phyloP scores from a whole-genome alignment of 2,329 filamentous ascomycete genomes.

The Sporothrix variecibatus region DNA sequence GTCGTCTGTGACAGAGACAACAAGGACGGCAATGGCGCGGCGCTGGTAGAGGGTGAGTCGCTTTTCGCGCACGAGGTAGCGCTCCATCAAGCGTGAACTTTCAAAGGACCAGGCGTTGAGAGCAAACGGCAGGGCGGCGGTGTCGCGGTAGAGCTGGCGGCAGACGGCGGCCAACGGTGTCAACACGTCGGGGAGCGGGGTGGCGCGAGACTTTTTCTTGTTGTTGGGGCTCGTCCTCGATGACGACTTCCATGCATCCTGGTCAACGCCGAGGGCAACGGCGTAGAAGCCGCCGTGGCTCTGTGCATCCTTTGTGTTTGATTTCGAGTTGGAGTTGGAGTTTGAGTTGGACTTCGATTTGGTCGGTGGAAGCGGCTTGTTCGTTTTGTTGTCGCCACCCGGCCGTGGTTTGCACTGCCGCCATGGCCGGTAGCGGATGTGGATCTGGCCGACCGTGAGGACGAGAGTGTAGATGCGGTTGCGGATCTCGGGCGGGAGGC shows the following conservation, averaged over 20 bases:
- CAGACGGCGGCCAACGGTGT: slow-evolving; percentile 40
- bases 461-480: slow-evolving; percentile 41
- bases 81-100: slow-evolving; percentile 38
- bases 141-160: slow-evolving; percentile 43
- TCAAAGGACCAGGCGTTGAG: slow-evolving; percentile 42
- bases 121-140: slow-evolving; percentile 39
- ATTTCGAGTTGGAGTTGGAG: neutral
- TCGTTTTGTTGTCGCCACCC: neutral
- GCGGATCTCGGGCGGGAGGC: slow-evolving; percentile 40
- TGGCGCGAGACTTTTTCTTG: neutral
- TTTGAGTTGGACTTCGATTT: neutral
- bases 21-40: slow-evolving; percentile 38
- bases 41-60: slow-evolving; percentile 37
- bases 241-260: slow-evolving; percentile 37
- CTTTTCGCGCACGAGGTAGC: slow-evolving; percentile 39
- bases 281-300: slow-evolving; percentile 37
- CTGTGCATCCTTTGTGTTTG: neutral
- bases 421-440: slow-evolving; percentile 38
- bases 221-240: neutral
- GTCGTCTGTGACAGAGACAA: slow-evolving; percentile 36
- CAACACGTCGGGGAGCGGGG: slow-evolving; percentile 31
- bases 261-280: slow-evolving; percentile 33
- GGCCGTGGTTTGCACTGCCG: slow-evolving; percentile 27
- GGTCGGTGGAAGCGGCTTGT: slow-evolving; percentile 22
- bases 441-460: slow-evolving; percentile 39